phyloP scores from a whole-genome alignment of 2,329 filamentous ascomycete genomes.

The Alternaria infectoria region DNA sequence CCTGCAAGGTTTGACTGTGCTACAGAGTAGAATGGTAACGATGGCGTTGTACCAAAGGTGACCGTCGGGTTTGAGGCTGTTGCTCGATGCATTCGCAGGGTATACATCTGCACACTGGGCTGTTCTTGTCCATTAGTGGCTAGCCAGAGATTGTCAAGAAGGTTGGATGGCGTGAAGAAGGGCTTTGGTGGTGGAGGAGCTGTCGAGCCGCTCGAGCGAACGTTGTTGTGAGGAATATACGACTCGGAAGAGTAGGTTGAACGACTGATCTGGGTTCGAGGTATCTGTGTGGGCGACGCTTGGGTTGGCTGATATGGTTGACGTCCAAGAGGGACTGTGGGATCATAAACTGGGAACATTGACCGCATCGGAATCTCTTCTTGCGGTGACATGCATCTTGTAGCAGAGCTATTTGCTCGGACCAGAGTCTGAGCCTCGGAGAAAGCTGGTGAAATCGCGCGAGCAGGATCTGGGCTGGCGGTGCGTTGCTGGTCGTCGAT shows the following conservation, averaged over 20 bases:
- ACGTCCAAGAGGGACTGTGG: conserved; percentile 67
- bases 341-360: conserved; percentile 79
- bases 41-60: conserved; percentile 71
- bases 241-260: conserved; percentile 65
- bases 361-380: conserved; percentile 63
- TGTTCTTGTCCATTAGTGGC: conserved; percentile 70
- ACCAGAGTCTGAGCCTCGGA: conserved; percentile 46
- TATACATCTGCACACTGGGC: conserved; percentile 45
- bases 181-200: conserved; percentile 34
- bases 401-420: conserved; percentile 46
- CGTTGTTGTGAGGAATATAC: conserved; percentile 47
- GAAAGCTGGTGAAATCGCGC: conserved; percentile 45
- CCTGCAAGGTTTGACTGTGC: conserved; percentile 60
- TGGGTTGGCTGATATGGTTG: conserved; percentile 75
- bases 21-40: conserved; percentile 73
- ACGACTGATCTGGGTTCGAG: conserved; percentile 69
- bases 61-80: conserved; percentile 53
- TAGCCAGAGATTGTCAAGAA: conserved; percentile 71
- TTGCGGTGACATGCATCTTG: conserved; percentile 37
- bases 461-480: conserved; percentile 37
- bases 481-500: conserved; percentile 17
- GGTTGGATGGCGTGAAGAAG: conserved; percentile 60
- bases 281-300: conserved; percentile 67
- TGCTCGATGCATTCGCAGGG: conserved; percentile 53
- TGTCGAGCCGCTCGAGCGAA: conserved; percentile 33